Conservation (phyloP, 352 stramenopile species). For the Pythium dissotocum region DNA sequence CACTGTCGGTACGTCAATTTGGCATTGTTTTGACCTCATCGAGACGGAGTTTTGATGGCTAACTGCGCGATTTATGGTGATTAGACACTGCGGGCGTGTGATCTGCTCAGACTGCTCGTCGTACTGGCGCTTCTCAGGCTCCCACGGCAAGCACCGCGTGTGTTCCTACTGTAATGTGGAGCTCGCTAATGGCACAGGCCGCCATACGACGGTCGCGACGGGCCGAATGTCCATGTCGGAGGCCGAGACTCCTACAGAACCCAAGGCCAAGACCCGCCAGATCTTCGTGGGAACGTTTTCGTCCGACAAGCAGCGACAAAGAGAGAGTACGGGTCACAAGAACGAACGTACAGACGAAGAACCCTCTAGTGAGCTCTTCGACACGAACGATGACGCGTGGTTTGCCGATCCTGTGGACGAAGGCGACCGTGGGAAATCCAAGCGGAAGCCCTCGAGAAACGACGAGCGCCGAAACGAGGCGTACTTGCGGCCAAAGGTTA, state of each 20-base stretch:
- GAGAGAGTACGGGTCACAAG: conserved; percentile 5
- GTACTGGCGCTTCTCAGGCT: conserved; percentile 64
- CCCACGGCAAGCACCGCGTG: conserved; percentile 64
- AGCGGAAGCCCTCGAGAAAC: background rate
- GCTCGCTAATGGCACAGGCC: conserved; percentile 24
- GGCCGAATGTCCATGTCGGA: conserved; percentile 10
- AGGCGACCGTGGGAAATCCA: background rate
- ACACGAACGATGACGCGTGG: conserved; percentile 56
- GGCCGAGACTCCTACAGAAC: background rate
- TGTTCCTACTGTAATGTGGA: conserved; percentile 45
- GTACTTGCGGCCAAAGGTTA: conserved; percentile 10
- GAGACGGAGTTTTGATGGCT: background rate
- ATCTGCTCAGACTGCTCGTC: conserved; percentile 79
- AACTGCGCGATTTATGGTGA: background rate
- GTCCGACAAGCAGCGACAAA: conserved; percentile 7
- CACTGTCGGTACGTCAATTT: conserved; percentile 54
- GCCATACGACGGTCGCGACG: background rate
- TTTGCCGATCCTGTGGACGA: conserved; percentile 51
- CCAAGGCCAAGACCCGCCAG: conserved; percentile 7
- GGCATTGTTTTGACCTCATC: background rate
- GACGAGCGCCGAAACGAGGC: background rate
- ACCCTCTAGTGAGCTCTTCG: conserved; percentile 40
- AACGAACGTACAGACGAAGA: conserved; percentile 5
- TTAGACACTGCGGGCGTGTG: conserved; percentile 57
- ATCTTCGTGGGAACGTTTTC: conserved; percentile 22